Percentiles rank a stretch among this genome's conserved stretches.
phyloP scores from a whole-genome alignment of 2,329 filamentous ascomycete genomes.

The Ophiostoma angusticollis region DNA sequence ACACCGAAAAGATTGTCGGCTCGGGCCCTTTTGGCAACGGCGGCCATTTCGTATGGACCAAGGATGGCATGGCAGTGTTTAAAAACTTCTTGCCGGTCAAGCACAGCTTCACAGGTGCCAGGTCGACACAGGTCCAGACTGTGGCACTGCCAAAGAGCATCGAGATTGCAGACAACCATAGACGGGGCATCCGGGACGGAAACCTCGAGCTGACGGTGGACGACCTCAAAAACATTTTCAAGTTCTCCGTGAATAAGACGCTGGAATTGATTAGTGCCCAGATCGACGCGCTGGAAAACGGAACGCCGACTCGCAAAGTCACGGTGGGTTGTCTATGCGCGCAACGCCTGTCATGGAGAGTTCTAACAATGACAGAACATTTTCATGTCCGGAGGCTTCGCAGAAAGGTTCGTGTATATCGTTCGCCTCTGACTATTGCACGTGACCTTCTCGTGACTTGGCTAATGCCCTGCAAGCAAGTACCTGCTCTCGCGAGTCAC shows the following conservation, averaged over 20 bases:
- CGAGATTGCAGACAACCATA: conserved; percentile 10
- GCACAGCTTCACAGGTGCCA: conserved; percentile 15
- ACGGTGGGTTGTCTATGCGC: conserved; percentile 9
- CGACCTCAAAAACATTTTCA: conserved; percentile 15
- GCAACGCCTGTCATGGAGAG: background rate
- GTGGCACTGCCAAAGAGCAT: conserved; percentile 14
- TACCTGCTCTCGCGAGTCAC: conserved; percentile 15
- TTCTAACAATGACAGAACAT: conserved; percentile 12
- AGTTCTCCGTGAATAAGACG: conserved; percentile 15
- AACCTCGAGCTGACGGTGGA: conserved; percentile 9
- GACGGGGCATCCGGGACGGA: conserved; percentile 12
- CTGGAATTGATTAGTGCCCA: conserved; percentile 14
- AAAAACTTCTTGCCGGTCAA: conserved; percentile 17
- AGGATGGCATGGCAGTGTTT: conserved; percentile 15
- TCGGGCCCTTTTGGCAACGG: conserved; percentile 12
- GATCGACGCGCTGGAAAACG: conserved; percentile 11
- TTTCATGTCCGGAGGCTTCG: conserved; percentile 18
- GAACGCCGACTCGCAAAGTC: conserved; percentile 9
- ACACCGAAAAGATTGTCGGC: conserved; percentile 15
- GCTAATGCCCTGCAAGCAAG: conserved; percentile 5
- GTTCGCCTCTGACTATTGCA: background rate
- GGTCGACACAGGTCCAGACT: conserved; percentile 8
- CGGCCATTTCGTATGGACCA: conserved; percentile 17
- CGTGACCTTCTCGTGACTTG: too few species aligned
- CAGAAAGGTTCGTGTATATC: conserved; percentile 5